phyloP scores from a whole-genome alignment of 495 filamentous ascomycete species.

The Staphylotrichum longicolle region DNA sequence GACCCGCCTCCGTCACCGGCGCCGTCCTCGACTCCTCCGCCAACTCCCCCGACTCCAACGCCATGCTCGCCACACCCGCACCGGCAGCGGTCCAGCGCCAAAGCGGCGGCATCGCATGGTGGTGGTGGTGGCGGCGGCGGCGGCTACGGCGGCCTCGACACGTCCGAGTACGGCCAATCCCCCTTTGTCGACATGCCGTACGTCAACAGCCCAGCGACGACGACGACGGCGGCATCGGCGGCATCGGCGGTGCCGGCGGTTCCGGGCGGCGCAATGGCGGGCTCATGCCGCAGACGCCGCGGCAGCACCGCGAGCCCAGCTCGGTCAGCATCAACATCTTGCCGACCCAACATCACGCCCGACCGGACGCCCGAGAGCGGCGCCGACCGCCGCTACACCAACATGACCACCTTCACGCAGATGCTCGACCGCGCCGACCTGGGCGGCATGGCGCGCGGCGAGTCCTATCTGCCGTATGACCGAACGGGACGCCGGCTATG shows the following conservation, averaged over 20 bases:
- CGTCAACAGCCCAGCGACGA: background rate
- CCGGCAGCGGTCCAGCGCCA: constrained; percentile 9
- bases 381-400: constrained; percentile 22
- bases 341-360: constrained; percentile 53
- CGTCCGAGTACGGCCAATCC: constrained; percentile 11
- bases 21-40: constrained; percentile 10
- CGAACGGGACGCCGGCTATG: background rate
- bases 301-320: constrained; percentile 51
- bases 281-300: constrained; percentile 27
- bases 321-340: constrained; percentile 66
- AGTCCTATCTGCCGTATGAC: constrained; percentile 36
- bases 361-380: constrained; percentile 19
- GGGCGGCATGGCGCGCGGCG: constrained; percentile 50
- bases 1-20: constrained; percentile 8
- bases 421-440: constrained; percentile 56
- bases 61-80: background rate
- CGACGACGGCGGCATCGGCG: too few species aligned
- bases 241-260: too few species aligned
- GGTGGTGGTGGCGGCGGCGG: constrained; percentile 10
- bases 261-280: background rate
- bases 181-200: constrained; percentile 15
- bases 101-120: constrained; percentile 23
- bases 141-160: constrained; percentile 18
- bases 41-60: constrained; percentile 2
- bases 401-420: constrained; percentile 61